Percentiles rank a stretch among this genome's conserved stretches.
Evolutionary conservation across 2,329 filamentous ascomycete genomes (phyloP).

Genomic region (Diaporthe velutina): DNA sequence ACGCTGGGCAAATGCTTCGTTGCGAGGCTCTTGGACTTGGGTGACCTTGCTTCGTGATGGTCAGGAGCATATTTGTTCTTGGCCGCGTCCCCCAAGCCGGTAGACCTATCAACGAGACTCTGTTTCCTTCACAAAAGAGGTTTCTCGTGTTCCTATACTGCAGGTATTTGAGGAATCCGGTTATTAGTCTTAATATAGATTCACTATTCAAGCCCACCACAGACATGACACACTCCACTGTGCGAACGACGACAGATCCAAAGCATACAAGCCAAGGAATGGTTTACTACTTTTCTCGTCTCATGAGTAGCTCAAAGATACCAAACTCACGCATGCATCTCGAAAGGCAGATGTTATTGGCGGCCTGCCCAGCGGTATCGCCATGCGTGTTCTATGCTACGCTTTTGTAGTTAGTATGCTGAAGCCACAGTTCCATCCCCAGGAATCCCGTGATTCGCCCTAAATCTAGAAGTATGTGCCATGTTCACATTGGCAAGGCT

Average conservation of each 20-base stretch:
- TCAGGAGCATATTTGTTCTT: neutral
- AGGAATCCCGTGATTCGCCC: too few relatives aligned
- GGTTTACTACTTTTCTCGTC: neutral
- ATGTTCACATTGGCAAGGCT: too few relatives aligned
- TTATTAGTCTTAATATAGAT: too few relatives aligned
- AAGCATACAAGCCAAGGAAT: neutral
- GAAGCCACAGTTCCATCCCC: too few relatives aligned
- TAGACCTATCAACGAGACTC: neutral
- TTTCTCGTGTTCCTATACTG: too few relatives aligned
- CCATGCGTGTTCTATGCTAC: too few relatives aligned
- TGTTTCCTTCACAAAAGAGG: neutral
- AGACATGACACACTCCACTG: neutral
- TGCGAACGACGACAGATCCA: neutral
- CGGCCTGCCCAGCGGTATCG: too few relatives aligned
- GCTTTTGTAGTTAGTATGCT: too few relatives aligned
- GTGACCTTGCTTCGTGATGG: neutral
- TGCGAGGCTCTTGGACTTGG: neutral
- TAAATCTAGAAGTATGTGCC: too few relatives aligned
- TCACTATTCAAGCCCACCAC: too few relatives aligned
- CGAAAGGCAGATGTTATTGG: too few relatives aligned
- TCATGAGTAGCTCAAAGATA: neutral
- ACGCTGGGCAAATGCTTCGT: neutral
- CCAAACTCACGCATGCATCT: neutral
- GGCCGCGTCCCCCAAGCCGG: neutral
- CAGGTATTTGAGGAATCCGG: too few relatives aligned